Base-by-base conservation (phyloP, 495 filamentous ascomycete species). In the Podospora didyma region DNA sequence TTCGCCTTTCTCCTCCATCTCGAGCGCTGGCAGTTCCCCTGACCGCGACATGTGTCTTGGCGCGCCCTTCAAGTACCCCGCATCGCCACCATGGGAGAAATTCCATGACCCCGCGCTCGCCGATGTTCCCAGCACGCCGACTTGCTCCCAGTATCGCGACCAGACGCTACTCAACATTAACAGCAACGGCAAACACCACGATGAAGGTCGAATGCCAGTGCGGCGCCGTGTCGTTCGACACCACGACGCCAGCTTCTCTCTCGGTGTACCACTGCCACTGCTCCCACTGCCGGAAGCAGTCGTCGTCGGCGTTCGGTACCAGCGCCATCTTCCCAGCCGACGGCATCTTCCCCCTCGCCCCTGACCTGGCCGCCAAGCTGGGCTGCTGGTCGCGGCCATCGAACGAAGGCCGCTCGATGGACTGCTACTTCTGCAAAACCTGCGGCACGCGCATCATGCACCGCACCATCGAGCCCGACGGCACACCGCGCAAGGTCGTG, bases 231-330 rank as follows among this genome's bases (percentile, higher is more conserved):
- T 56, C 66, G 21, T 82, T 86, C 60, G 59, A 66, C 11, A 77
- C 78, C 7, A 73, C 81, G 12, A 60, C 66, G 2, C 51, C 69
- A 22, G 44, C 62, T 12, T 78, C 77, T 0, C 62, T 79, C 10
- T 59, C 62, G 0, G 53, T 84, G 24, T 54, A 54, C 70, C 71
- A 77, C 67, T 85, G 83, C 65, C 83, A 86, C 68, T 86, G 83
- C 71, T 77, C 73, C 46, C 75, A 84, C 58, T 86, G 83, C 64
- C 79, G 73, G 44, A 79, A 79, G 65, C 81, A 85, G 64, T 79
- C 79, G 20, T 69, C 77, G 16, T 80, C 81, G 7, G 82, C 82
- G 5, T 84, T 79, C 59, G 82, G 83, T 34, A 81, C 79, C 16
- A 78, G 76, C 9, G 82, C 81, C 56, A 66, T 76, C 49, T 72